A percentile compares a stretch with the other conserved stretches of the same genome.
phyloP scores from a whole-genome alignment of 805 yeast species.

The Blastobotrys peoriensis region DNA sequence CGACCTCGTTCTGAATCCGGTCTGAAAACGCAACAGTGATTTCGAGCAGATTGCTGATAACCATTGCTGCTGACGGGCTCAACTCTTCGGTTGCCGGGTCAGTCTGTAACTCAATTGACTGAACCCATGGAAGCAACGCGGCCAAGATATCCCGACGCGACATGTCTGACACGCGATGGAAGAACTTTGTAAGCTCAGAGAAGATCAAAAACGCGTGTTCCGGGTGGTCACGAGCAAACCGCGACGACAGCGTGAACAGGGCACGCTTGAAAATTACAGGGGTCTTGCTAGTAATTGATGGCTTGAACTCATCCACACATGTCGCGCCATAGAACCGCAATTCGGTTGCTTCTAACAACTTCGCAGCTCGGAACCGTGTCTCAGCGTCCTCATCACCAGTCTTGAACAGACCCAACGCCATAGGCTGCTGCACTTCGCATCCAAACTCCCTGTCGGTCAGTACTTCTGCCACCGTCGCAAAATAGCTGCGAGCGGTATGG shows the following conservation, averaged over 20 bases:
- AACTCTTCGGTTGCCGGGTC: conserved; percentile 34
- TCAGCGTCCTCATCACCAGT: conserved; percentile 66
- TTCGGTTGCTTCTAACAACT: conserved; percentile 64
- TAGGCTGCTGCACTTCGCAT: conserved; percentile 54
- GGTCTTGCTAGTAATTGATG: conserved; percentile 66
- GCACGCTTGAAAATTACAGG: conserved; percentile 84
- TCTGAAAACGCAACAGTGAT: conserved; percentile 75
- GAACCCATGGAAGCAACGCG: conserved; percentile 89
- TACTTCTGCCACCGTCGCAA: conserved; percentile 62
- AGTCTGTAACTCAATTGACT: conserved; percentile 58
- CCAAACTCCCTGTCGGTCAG: conserved; percentile 46
- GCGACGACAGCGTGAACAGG: conserved; percentile 68
- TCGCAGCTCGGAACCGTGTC: conserved; percentile 67
- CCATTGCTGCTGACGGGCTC: conserved; percentile 50
- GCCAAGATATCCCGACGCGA: conserved; percentile 74
- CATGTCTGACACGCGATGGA: conserved; percentile 52
- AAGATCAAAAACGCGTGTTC: conserved; percentile 56
- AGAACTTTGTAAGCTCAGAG: conserved; percentile 64
- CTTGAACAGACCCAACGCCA: conserved; percentile 72
- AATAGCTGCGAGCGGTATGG: conserved; percentile 62
- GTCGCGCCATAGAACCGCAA: conserved; percentile 48
- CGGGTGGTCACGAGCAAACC: conserved; percentile 57
- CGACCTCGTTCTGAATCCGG: conserved; percentile 76
- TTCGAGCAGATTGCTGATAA: conserved; percentile 72
- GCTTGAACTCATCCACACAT: conserved; percentile 53